These are phyloP conservation scores for Debaryomyces psychrophilus DNA, from an alignment of 1,139 yeast species.

Conservation along the genomic window DNA sequence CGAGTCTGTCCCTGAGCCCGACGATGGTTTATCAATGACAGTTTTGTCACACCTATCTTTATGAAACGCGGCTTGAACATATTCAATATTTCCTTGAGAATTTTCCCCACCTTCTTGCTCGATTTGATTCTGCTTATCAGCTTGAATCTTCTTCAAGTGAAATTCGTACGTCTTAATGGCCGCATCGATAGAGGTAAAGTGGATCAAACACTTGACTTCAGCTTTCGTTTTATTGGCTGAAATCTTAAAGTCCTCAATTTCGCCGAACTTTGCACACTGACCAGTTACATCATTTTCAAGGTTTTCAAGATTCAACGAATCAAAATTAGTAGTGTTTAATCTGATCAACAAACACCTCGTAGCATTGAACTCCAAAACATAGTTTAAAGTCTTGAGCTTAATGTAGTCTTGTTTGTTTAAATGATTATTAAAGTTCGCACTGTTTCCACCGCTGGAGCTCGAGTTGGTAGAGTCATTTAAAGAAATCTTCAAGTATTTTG, in stretches of 20 bases:
- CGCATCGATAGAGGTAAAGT: slow-evolving; percentile 45
- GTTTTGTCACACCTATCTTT: slow-evolving; percentile 45
- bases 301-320: slow-evolving; percentile 7
- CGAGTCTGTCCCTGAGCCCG: slow-evolving; percentile 6
- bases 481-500: slow-evolving; percentile 34
- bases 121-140: slow-evolving; percentile 25
- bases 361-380: slow-evolving; percentile 44
- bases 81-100: slow-evolving; percentile 19
- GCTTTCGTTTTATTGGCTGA: slow-evolving; percentile 8
- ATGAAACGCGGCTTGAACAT: slow-evolving; percentile 27
- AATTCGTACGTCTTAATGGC: slow-evolving; percentile 43
- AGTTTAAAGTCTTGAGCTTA: slow-evolving; percentile 46
- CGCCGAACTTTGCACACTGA: slow-evolving; percentile 39
- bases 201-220: slow-evolving; percentile 26
- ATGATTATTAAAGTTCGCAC: slow-evolving; percentile 11
- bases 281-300: slow-evolving; percentile 22
- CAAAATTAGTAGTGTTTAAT: slow-evolving; percentile 16
- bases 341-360: slow-evolving; percentile 37
- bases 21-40: slow-evolving; percentile 15
- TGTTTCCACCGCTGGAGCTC: slow-evolving; percentile 9
- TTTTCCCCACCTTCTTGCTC: slow-evolving; percentile 19
- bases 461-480: slow-evolving; percentile 30
- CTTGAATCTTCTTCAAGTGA: slow-evolving; percentile 29
- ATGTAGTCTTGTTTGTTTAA: slow-evolving; percentile 38
- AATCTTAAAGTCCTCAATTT: slow-evolving; percentile 34